Conservation (phyloP, 257 asterid genomes). For the Solanum sitiens region DNA sequence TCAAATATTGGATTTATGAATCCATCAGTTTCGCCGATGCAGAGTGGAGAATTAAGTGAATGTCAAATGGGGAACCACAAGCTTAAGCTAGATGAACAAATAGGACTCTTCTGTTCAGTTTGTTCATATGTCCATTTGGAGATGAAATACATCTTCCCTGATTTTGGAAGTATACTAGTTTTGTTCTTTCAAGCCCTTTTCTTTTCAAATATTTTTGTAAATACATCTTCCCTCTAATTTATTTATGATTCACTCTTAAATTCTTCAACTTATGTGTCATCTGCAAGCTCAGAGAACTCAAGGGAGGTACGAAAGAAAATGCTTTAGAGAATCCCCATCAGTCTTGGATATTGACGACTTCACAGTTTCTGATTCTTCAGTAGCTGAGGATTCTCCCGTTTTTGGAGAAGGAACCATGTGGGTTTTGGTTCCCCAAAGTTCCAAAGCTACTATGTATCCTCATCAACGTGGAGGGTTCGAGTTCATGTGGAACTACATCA, state of each 20-base stretch:
- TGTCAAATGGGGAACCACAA: slow-evolving; percentile 43
- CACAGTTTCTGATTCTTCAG: slow-evolving; percentile 4
- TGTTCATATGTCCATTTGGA: slow-evolving; percentile 38
- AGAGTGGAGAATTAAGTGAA: not conserved
- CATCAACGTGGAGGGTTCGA: slow-evolving; percentile 64
- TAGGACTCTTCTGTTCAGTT: slow-evolving; percentile 39
- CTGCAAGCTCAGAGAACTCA: slow-evolving; percentile 21
- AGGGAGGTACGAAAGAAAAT: not conserved
- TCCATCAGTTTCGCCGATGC: not conserved
- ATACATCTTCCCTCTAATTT: no score
- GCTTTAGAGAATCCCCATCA: not conserved
- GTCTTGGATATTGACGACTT: not conserved
- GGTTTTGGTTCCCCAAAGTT: slow-evolving; percentile 31
- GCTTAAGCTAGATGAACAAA: slow-evolving; percentile 41
- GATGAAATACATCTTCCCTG: slow-evolving; percentile 47
- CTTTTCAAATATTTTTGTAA: not conserved
- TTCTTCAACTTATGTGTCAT: not conserved
- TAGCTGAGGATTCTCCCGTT: not conserved
- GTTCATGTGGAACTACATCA: slow-evolving; percentile 32
- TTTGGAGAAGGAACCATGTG: slow-evolving; percentile 31
- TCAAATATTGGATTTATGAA: slow-evolving; percentile 4
- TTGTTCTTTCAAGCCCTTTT: not conserved
- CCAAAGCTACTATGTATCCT: slow-evolving; percentile 24
- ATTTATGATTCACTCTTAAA: not conserved
- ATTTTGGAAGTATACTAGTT: slow-evolving; percentile 30